Percentiles rank a stretch among this genome's conserved stretches.
Conservation (phyloP, 1,284 basidiomycete species). For the Xanthoconium separans region DNA sequence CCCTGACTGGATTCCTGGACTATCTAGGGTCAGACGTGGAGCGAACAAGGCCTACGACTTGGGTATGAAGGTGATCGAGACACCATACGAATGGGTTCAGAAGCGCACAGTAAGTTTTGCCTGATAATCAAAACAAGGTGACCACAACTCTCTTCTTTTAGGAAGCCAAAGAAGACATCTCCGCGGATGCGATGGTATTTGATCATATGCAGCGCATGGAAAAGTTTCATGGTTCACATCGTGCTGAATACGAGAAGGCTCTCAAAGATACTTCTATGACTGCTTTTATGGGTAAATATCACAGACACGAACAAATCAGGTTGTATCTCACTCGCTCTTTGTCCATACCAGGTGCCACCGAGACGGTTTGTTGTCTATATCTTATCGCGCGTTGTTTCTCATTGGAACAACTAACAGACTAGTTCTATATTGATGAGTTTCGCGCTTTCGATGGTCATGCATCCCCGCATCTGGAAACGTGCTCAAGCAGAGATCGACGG, state of each 20-base stretch:
- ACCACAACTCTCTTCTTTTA: background rate
- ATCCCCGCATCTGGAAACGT: slow-evolving; percentile 30
- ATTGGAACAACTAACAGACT: background rate
- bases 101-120: slow-evolving; percentile 8
- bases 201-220: slow-evolving; percentile 18
- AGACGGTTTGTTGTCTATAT: slow-evolving; percentile 14
- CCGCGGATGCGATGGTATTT: slow-evolving; percentile 8
- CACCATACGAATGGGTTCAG: slow-evolving; percentile 16
- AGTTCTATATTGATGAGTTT: slow-evolving; percentile 18
- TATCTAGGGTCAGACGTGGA: background rate
- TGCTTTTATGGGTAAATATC: slow-evolving; percentile 12
- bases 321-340: background rate
- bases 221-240: background rate
- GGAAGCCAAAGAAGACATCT: background rate
- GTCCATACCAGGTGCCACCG: slow-evolving; percentile 1
- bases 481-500: slow-evolving; percentile 22
- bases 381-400: background rate
- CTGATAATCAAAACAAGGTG: background rate
- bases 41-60: background rate
- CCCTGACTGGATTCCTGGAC: slow-evolving; percentile 16
- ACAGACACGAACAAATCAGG: background rate
- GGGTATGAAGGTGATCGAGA: slow-evolving; percentile 4
- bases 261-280: slow-evolving; percentile 8
- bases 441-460: slow-evolving; percentile 34
- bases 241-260: background rate